Evolutionary conservation across 805 yeast species (phyloP).

Genomic region (Blastobotrys peoriensis): DNA sequence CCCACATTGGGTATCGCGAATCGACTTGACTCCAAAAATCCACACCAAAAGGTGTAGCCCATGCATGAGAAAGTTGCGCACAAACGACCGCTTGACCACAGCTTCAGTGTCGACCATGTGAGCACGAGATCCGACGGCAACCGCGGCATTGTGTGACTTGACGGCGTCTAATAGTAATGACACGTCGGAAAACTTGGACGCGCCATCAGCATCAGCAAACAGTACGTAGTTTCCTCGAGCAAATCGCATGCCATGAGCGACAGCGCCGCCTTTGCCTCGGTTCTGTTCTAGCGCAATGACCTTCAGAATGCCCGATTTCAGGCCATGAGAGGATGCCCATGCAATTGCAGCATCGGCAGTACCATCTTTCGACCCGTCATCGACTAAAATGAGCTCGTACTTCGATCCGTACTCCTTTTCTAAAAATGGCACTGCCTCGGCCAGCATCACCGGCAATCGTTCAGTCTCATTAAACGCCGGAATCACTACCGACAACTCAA

Average conservation of each 20-base stretch:
- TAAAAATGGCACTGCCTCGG: slow-evolving; percentile 43
- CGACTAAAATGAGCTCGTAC: slow-evolving; percentile 81
- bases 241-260: slow-evolving; percentile 81
- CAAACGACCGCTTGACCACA: slow-evolving; percentile 85
- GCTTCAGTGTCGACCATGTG: slow-evolving; percentile 96
- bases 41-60: slow-evolving; percentile 81
- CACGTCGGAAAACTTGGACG: slow-evolving; percentile 73
- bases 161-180: slow-evolving; percentile 44
- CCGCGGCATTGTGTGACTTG: slow-evolving; percentile 37
- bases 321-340: slow-evolving; percentile 42
- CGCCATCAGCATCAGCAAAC: slow-evolving; percentile 98
- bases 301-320: slow-evolving; percentile 57
- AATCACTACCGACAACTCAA: slow-evolving; percentile 69
- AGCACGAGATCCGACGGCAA: slow-evolving; percentile 90
- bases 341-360: slow-evolving; percentile 67
- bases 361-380: slow-evolving; percentile 85
- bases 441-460: slow-evolving; percentile 47
- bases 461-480: slow-evolving; percentile 90
- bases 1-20: slow-evolving; percentile 96
- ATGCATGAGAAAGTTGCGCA: slow-evolving; percentile 89
- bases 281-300: slow-evolving; percentile 66
- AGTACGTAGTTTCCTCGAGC: slow-evolving; percentile 66
- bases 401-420: slow-evolving; percentile 27
- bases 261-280: slow-evolving; percentile 97
- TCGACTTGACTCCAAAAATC: slow-evolving; percentile 79